Base-by-base conservation (phyloP, 495 filamentous ascomycete genomes). In the Penicillium argentinense region DNA sequence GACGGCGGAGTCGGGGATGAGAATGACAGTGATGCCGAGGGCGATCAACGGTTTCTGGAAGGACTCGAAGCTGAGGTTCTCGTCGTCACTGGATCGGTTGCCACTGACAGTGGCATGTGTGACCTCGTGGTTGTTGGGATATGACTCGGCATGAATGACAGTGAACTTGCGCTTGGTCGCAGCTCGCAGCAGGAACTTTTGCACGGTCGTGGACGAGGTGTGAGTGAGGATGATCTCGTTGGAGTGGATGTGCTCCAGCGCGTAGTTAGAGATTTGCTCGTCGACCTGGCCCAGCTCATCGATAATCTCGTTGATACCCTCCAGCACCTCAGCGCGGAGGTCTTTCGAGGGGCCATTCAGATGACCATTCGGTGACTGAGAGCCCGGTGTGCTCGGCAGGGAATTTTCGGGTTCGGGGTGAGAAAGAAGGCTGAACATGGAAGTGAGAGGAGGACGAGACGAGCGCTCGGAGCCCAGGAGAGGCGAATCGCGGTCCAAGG, bases 261-360 rank as follows among this genome's bases (percentile, higher is more conserved):
- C 86, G 53, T 89, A 89, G 17, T 77, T 80, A 3, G 91, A 86
- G 49, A 96, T 92, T 64, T 93, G 89, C 53, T 91, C 87, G 63
- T 95, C 91, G 11, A 87, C 87, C 63, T 91, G 87, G 33, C 81
- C 81, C 32, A 97, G 78, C 63, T 97, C 91, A 57, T 97, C 91
- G 60, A 91, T 87, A 25, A 97, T 88, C 64, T 97, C 91, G 49
- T 84, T 78, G 47, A 97, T 91, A 17, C 89, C 90, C 57, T 89
- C 86, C 47, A 92, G 76, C 3, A 96, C 86, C 63, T 96, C 91
- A n/a, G 87, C 87, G 45, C 87, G 87, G 29, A 96, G 73, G 47
- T 91, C 84, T 61, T 74, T 72, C 49, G 54, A 58, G 11, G 52
- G 62, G n/a, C 53, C 49, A 27, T 68, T 38, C 8, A 76, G 64